Base-by-base conservation (phyloP, 345 rosid species). In the Psidium friedrichsthalianum region DNA sequence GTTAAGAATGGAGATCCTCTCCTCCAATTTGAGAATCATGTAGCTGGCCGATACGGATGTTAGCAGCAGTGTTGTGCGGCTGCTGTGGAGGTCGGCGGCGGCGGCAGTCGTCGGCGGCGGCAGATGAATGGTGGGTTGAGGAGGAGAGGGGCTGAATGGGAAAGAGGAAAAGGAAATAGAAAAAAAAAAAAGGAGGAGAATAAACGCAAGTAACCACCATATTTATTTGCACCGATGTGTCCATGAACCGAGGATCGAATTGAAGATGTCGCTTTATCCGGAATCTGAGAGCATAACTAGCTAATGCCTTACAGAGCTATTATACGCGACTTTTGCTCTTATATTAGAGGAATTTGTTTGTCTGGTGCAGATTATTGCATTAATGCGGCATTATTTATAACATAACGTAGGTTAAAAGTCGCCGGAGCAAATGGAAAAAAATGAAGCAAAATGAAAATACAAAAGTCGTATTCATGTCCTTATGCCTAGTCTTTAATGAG, bases 261-360 rank as follows among this genome's bases (percentile, higher is more conserved):
- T 64, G 6, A 32, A 64, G 6, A 32, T 64, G 21, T 3, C 22
- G 8, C 6, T 64, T 64, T 32, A 29, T 8, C 5, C n/a, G n/a
- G 10, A 3, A 56, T 1, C 2, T n/a, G 58, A 56, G 58, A 56
- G 25, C 24, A 56, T 56, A 8, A 9, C 25, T 5, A 2, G 57
- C 0, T 8, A 21, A 8, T 7, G 25, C 3, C 24, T 53, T 16
- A 59, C n/a, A 59, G 1, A 36, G 3, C 5, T 0, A 14, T 61
- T 2, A 27, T 16, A 1, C 6, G 0, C 0, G 1, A 29, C 44
- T 64, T 16, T 18, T 0, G 12, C 44, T 64, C 22, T 32, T 16
- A 4, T 8, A 29, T 32, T 29, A 64, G 22, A 22, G 36, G 16
- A 4, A 64, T 29, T 64, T 16, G 11, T 64, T 32, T 24, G 0